These are phyloP conservation scores for Aspergillus alliaceus DNA, from an alignment of 2,329 filamentous ascomycete species.

Conservation along the genomic window DNA sequence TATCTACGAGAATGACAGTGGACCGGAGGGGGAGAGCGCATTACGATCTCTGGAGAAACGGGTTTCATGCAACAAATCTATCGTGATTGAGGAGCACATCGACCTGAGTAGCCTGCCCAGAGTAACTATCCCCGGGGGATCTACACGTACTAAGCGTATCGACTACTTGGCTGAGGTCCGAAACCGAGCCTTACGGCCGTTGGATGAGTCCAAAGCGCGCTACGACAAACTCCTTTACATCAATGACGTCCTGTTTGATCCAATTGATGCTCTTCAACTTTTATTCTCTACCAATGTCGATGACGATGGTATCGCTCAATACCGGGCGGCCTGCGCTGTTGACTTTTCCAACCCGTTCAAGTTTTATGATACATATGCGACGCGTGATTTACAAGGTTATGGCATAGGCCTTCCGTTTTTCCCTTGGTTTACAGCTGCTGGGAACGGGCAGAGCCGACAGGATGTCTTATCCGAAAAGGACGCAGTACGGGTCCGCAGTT, in stretches of 20 bases:
- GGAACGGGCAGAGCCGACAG: slow-evolving; percentile 55
- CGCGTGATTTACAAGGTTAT: slow-evolving; percentile 68
- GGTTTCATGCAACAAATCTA: slow-evolving; percentile 50
- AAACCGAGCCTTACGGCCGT: slow-evolving; percentile 66
- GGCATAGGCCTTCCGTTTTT: slow-evolving; percentile 69
- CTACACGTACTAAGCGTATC: slow-evolving; percentile 68
- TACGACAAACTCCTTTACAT: slow-evolving; percentile 61
- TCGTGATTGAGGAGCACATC: slow-evolving; percentile 63
- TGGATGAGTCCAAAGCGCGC: slow-evolving; percentile 50
- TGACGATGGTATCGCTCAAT: slow-evolving; percentile 54
- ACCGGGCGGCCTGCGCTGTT: slow-evolving; percentile 71
- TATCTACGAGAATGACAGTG: slow-evolving; percentile 72
- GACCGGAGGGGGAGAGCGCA: slow-evolving; percentile 55
- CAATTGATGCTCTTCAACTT: slow-evolving; percentile 58
- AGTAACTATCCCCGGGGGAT: slow-evolving; percentile 62
- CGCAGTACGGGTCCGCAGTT: slow-evolving; percentile 68
- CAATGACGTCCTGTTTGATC: slow-evolving; percentile 68
- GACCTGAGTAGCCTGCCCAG: slow-evolving; percentile 58
- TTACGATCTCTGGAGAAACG: slow-evolving; percentile 54
- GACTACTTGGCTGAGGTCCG: slow-evolving; percentile 71
- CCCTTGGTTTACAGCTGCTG: slow-evolving; percentile 64
- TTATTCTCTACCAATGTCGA: slow-evolving; percentile 61
- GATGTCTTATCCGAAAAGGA: slow-evolving; percentile 61
- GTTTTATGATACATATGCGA: slow-evolving; percentile 76
- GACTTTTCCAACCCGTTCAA: slow-evolving; percentile 73